Evolutionary conservation across 352 stramenopile genomes (phyloP).

Genomic region (Pythium volutum): DNA sequence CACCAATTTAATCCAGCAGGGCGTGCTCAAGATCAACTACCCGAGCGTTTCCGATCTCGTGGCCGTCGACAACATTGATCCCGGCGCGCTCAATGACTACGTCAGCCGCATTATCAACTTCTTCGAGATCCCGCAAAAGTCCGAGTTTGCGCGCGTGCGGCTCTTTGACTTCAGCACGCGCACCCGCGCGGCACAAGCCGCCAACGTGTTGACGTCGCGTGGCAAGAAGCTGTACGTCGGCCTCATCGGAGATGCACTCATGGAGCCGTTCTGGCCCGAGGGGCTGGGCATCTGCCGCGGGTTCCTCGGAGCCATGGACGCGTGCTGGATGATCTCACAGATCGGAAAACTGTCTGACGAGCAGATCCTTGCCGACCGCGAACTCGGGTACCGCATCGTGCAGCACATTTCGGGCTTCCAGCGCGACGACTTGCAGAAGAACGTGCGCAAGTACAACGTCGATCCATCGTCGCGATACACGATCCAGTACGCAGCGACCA

Average conservation of each 20-base stretch:
- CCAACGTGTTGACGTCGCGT: slow-evolving; percentile 55
- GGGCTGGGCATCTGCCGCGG: slow-evolving; percentile 77
- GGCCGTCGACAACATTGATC: slow-evolving; percentile 66
- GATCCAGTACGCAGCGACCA: slow-evolving; percentile 56
- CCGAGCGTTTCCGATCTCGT: slow-evolving; percentile 60
- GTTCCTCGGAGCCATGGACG: slow-evolving; percentile 77
- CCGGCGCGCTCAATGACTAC: slow-evolving; percentile 52
- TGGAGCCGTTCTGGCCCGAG: slow-evolving; percentile 87
- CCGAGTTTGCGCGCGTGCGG: slow-evolving; percentile 59
- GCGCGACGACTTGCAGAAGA: slow-evolving; percentile 75
- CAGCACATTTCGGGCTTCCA: slow-evolving; percentile 75
- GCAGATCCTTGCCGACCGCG: slow-evolving; percentile 67
- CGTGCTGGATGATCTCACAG: slow-evolving; percentile 74
- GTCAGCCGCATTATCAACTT: slow-evolving; percentile 69
- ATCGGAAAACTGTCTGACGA: slow-evolving; percentile 67
- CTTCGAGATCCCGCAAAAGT: slow-evolving; percentile 66
- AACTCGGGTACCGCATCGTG: slow-evolving; percentile 73
- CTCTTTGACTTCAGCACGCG: slow-evolving; percentile 85
- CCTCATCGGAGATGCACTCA: slow-evolving; percentile 73
- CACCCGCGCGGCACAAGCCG: slow-evolving; percentile 69
- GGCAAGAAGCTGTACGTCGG: slow-evolving; percentile 81
- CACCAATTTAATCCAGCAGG: slow-evolving; percentile 70
- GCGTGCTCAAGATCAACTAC: slow-evolving; percentile 68
- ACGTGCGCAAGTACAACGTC: slow-evolving; percentile 79
- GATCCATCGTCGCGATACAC: slow-evolving; percentile 74